Evolutionary conservation across 352 stramenopile genomes (phyloP).

Genomic region (Pythium periplocum): DNA sequence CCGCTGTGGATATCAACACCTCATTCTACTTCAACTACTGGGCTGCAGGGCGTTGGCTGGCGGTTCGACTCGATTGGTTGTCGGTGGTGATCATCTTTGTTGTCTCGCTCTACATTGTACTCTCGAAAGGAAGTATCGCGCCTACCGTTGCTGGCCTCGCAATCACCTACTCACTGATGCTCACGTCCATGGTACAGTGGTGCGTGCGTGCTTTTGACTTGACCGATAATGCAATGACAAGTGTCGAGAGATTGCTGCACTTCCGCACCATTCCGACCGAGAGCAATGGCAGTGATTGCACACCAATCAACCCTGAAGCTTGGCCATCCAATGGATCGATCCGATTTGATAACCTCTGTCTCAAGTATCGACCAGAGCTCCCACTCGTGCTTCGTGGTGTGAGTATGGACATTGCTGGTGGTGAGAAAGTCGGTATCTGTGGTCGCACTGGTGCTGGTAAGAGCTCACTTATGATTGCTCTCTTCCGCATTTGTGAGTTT

Average conservation of each 20-base stretch:
- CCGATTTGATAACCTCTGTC: constrained; percentile 18
- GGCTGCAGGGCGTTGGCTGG: constrained; percentile 84
- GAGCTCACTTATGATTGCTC: constrained; percentile 5
- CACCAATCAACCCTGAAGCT: constrained; percentile 76
- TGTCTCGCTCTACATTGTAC: constrained; percentile 82
- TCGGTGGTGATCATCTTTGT: constrained; percentile 84
- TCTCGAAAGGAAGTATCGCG: constrained; percentile 30
- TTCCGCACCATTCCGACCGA: constrained; percentile 83
- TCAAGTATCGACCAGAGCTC: no score
- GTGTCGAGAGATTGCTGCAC: constrained; percentile 60
- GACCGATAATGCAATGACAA: constrained; percentile 88
- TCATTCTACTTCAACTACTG: constrained; percentile 39
- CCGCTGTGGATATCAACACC: constrained; percentile 31
- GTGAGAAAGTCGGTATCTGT: no score
- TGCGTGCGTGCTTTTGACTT: constrained; percentile 85
- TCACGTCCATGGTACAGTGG: constrained; percentile 90
- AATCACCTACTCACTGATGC: constrained; percentile 87
- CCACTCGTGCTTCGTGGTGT: no score
- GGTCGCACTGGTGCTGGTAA: no score
- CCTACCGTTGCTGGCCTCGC: constrained; percentile 73
- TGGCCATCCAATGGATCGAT: constrained; percentile 24
- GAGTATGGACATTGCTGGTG: no score
- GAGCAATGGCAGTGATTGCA: constrained; percentile 16
- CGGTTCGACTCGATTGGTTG: constrained; percentile 85
- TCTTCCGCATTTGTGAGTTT: constrained; percentile 64